phyloP scores from a whole-genome alignment of 306 rosid genomes.

The Fragaria nilgerrensis region DNA sequence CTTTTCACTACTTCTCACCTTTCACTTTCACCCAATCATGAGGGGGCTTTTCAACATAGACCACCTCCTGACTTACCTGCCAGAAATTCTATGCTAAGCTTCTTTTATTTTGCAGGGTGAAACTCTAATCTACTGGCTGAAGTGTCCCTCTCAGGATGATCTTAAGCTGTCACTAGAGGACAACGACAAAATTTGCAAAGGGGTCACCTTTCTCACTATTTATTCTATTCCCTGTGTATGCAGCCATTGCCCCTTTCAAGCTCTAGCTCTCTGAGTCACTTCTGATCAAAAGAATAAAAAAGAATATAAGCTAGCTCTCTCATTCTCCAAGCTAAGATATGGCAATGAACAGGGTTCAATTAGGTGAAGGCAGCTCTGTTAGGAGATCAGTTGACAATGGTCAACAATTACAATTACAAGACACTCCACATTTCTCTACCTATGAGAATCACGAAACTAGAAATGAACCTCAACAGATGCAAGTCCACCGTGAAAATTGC shows the following conservation, averaged over 20 bases:
- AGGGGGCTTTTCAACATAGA: conserved; percentile 47
- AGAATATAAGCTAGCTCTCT: not conserved
- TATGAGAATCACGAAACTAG: not conserved
- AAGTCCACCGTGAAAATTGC: not conserved
- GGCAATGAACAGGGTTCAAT: conserved; percentile 26
- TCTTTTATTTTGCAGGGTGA: conserved; percentile 59
- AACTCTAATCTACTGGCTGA: conserved; percentile 44
- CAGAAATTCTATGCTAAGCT: conserved; percentile 45
- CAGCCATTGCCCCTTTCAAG: not conserved
- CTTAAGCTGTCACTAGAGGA: conserved; percentile 43
- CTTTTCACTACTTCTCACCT: conserved; percentile 29
- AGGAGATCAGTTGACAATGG: conserved; percentile 24
- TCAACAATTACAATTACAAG: not conserved
- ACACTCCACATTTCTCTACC: not conserved
- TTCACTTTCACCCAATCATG: conserved; percentile 76
- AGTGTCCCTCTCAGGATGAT: conserved; percentile 35
- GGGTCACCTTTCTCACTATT: not conserved
- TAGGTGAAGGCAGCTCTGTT: conserved; percentile 17
- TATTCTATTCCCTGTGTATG: not conserved
- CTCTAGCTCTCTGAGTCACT: not conserved
- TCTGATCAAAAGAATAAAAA: not conserved
- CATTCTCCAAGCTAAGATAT: not conserved
- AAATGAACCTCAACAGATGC: not conserved
- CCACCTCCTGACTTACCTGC: not conserved
- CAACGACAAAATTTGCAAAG: not conserved